Evolutionary conservation across 306 rosid genomes (phyloP).

Genomic region (Prunus salicina): DNA sequence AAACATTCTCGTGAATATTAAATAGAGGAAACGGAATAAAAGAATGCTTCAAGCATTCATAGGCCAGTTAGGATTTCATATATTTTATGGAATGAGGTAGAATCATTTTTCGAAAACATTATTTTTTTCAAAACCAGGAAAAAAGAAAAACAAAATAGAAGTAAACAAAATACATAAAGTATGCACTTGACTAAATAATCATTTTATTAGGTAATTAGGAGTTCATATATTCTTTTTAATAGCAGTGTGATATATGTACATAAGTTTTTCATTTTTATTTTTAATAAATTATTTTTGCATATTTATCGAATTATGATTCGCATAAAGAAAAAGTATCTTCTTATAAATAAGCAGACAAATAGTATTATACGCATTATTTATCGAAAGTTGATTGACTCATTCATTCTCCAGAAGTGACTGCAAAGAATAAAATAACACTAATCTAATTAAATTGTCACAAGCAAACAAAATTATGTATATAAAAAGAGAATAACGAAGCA

Average conservation of each 20-base stretch:
- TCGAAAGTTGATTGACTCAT: background rate
- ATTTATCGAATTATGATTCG: accelerated
- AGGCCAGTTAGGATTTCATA: no score
- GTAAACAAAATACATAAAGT: background rate
- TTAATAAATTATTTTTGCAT: no score
- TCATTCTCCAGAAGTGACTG: background rate
- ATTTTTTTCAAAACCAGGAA: no score
- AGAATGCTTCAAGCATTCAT: no score
- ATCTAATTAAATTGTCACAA: background rate
- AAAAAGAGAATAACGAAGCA: background rate
- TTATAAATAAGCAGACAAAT: no score
- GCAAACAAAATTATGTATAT: background rate
- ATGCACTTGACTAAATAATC: background rate
- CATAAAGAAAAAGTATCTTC: accelerated
- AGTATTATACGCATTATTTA: background rate
- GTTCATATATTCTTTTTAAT: accelerated
- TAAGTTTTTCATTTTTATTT: no score
- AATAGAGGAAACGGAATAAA: no score
- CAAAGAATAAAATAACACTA: background rate
- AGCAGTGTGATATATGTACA: accelerated
- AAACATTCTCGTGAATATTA: no score
- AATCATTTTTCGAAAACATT: no score
- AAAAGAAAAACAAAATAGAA: background rate
- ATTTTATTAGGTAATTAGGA: background rate
- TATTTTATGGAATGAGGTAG: no score